Percentiles rank a stretch among this genome's conserved stretches.
These are phyloP conservation scores for Diplodia corticola DNA, from an alignment of 2,329 filamentous ascomycete genomes.

Conservation along the genomic window DNA sequence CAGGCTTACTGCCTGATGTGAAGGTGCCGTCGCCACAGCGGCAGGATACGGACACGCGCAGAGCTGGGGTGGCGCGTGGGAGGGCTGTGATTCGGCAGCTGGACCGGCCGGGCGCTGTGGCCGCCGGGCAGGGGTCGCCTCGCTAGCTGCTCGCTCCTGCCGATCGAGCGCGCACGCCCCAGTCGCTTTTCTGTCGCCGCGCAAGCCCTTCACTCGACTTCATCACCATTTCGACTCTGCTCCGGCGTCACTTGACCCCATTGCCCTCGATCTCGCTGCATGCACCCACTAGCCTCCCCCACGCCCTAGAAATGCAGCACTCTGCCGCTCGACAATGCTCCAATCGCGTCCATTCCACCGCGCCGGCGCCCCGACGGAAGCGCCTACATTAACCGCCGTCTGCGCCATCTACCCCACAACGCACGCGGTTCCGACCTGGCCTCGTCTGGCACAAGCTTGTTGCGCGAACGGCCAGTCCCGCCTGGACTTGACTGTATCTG, in stretches of 20 bases:
- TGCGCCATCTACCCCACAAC: slow-evolving; percentile 2
- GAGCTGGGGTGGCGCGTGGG: not conserved
- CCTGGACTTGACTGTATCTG: not conserved
- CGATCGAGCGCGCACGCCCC: slow-evolving; percentile 1
- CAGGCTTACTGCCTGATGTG: not conserved
- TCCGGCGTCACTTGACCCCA: slow-evolving; percentile 5
- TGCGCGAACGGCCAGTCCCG: not conserved
- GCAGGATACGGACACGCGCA: not conserved
- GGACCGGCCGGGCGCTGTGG: not conserved
- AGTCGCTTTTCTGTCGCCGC: not conserved
- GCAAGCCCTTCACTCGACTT: not conserved
- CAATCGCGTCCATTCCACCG: slow-evolving; percentile 8
- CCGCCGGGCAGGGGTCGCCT: not conserved
- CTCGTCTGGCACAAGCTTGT: not conserved
- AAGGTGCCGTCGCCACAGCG: not conserved
- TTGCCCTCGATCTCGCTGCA: not conserved
- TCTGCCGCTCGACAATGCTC: not conserved
- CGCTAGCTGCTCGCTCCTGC: not conserved
- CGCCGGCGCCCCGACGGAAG: slow-evolving; percentile 18
- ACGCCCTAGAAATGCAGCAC: not conserved
- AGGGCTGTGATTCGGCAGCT: not conserved
- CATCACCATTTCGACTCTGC: not conserved
- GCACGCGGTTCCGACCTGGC: not conserved
- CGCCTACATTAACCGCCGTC: slow-evolving; percentile 5
- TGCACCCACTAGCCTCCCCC: not conserved